Evolutionary conservation across 345 rosid genomes (phyloP).

Genomic region (Hirschfeldia incana): DNA sequence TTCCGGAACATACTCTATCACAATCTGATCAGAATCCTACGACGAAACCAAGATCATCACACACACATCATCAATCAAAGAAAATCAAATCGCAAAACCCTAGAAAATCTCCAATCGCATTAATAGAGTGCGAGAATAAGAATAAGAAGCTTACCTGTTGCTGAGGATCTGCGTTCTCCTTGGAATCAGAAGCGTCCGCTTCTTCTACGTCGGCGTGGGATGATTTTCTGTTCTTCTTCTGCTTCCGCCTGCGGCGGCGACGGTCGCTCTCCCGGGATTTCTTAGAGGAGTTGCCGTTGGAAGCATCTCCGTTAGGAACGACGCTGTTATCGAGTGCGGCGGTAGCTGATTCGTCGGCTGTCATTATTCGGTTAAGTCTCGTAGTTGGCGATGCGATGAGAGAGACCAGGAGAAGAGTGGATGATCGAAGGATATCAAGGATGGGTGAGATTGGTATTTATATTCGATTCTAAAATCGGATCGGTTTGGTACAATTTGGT

Average conservation of each 20-base stretch:
- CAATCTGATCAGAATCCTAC: constrained; percentile 70
- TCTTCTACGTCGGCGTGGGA: constrained; percentile 37
- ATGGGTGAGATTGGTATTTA: background rate
- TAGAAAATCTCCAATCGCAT: constrained; percentile 9
- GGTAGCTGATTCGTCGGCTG: constrained; percentile 30
- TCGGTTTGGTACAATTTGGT: constrained; percentile 4
- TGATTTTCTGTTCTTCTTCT: constrained; percentile 78
- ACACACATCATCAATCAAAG: background rate
- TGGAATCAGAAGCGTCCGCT: constrained; percentile 45
- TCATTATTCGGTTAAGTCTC: constrained; percentile 12
- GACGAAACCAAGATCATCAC: background rate
- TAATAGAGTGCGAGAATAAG: background rate
- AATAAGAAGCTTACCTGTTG: constrained; percentile 41
- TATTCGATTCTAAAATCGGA: background rate
- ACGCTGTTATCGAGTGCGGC: constrained; percentile 46
- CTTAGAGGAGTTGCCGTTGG: constrained; percentile 48
- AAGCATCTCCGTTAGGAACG: constrained; percentile 53
- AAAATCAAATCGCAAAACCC: constrained; percentile 33
- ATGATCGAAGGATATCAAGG: background rate
- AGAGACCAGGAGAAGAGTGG: background rate
- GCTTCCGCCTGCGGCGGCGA: constrained; percentile 98
- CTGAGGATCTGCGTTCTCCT: constrained; percentile 58
- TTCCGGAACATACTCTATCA: constrained; percentile 88
- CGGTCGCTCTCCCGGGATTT: constrained; percentile 81
- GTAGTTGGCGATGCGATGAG: constrained; percentile 1